Evolutionary conservation across 495 filamentous ascomycete genomes (phyloP).

Genomic region (Tricharina praecox): DNA sequence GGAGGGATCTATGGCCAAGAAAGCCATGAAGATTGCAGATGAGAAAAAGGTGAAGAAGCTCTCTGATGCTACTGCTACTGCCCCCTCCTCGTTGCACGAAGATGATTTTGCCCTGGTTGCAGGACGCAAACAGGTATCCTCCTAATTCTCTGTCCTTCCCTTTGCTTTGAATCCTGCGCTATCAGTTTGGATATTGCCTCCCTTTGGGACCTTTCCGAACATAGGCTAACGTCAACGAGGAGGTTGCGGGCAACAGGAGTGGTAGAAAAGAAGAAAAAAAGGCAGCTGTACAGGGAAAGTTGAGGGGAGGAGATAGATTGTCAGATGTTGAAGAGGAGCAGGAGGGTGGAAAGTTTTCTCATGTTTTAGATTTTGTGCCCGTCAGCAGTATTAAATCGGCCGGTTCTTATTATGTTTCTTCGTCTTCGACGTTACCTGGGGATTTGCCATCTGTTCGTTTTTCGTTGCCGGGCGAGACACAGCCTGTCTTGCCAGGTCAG

Average conservation of each 20-base stretch:
- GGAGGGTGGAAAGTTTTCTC: too few species aligned
- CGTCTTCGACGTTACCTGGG: too few species aligned
- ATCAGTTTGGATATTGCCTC: not conserved
- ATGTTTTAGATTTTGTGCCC: too few species aligned
- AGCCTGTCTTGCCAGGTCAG: too few species aligned
- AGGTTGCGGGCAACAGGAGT: not conserved
- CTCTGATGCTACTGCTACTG: not conserved
- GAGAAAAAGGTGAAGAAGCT: not conserved
- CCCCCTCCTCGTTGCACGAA: not conserved
- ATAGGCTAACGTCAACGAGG: constrained; percentile 2
- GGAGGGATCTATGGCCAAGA: not conserved
- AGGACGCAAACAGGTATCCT: constrained; percentile 1
- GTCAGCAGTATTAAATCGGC: too few species aligned
- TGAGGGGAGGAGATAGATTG: too few species aligned
- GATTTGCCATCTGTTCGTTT: too few species aligned
- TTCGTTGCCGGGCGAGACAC: too few species aligned
- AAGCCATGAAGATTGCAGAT: too few species aligned
- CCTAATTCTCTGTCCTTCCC: not conserved
- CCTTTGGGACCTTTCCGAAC: not conserved
- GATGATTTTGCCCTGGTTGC: not conserved
- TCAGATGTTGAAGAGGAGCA: too few species aligned
- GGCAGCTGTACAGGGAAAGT: too few species aligned
- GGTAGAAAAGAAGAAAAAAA: not conserved
- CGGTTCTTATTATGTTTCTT: too few species aligned
- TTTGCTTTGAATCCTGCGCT: not conserved